Base-by-base conservation (phyloP, 164 flowering plant genomes). In the Paratinospora sagittata region DNA sequence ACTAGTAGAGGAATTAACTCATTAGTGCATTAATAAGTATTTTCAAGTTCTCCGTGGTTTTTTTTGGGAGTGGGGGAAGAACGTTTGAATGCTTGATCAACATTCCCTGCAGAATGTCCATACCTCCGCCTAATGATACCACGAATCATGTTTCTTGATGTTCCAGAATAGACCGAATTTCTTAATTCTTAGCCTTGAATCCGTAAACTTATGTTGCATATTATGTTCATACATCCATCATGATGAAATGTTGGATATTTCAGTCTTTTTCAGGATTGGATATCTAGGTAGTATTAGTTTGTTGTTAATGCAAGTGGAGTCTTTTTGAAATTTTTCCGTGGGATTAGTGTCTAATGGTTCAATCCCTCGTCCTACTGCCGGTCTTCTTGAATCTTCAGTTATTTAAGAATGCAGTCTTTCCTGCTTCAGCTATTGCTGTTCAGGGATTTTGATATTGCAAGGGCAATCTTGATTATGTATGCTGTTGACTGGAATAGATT, bases 401-500 rank as follows among this genome's bases (percentile, higher is more conserved):
- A 8, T 55, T 19, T 19, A 55, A 19, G 61, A 55, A 16, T 55
- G 61, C 61, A 55, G 68, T 14, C 26, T 72, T 16, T 63, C 17
- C 67, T 19, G 37, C 21, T 55, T 55, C n/a, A 55, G 24, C 24
- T 3, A 21, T 33, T 26, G 34, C 47, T 17, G 27, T 8, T 34
- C 30, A 3, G 14, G 17, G 12, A 16, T 24, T 55, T 17, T 19
- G 9, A 34, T 24, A 65, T 21, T 17, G 34, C 26, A 17, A 7
- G n/a, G n/a, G n/a, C n/a, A n/a, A n/a, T 21, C 8, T 2, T 34
- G 67, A 45, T 64, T 26, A 10, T 60, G 41, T 72, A 69, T 49
- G 26, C 68, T 65, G 8, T 66, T 58, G 57, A 69, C 36, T 81
- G 75, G 65, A 69, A 41, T 76, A 95, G 99, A 81, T 95, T 72